Conservation (phyloP, 2,329 filamentous ascomycete species). For the Cladosporium sp. region DNA sequence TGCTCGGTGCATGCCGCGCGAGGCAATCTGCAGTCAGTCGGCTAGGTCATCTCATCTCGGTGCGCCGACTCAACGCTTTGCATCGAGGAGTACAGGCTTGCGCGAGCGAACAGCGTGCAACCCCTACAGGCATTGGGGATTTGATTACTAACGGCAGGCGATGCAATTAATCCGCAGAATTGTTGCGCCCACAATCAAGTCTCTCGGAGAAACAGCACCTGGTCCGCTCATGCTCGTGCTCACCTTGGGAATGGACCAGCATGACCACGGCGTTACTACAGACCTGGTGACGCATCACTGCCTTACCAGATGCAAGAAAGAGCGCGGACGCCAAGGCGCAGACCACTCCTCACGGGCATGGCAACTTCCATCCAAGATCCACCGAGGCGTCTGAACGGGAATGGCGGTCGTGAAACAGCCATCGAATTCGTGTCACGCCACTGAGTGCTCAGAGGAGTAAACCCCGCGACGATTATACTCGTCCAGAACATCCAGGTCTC, state of each 20-base stretch:
- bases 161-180: too few species aligned
- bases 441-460: not conserved
- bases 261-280: not conserved
- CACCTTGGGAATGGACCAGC: not conserved
- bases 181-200: too few species aligned
- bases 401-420: not conserved
- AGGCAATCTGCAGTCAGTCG: not conserved
- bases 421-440: not conserved
- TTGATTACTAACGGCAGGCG: not conserved
- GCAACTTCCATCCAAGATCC: not conserved
- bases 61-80: not conserved
- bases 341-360: not conserved
- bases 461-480: constrained; percentile 2
- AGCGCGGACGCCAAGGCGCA: not conserved
- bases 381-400: too few species aligned
- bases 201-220: too few species aligned
- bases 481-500: not conserved
- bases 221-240: not conserved
- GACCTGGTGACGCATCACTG: not conserved
- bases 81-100: not conserved
- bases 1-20: too few species aligned
- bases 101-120: not conserved
- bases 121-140: not conserved
- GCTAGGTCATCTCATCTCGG: not conserved
- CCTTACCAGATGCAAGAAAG: not conserved